These are phyloP conservation scores for Mastigamoeba balamuthi DNA, from an alignment of 78 protist species.

Conservation along the genomic window DNA sequence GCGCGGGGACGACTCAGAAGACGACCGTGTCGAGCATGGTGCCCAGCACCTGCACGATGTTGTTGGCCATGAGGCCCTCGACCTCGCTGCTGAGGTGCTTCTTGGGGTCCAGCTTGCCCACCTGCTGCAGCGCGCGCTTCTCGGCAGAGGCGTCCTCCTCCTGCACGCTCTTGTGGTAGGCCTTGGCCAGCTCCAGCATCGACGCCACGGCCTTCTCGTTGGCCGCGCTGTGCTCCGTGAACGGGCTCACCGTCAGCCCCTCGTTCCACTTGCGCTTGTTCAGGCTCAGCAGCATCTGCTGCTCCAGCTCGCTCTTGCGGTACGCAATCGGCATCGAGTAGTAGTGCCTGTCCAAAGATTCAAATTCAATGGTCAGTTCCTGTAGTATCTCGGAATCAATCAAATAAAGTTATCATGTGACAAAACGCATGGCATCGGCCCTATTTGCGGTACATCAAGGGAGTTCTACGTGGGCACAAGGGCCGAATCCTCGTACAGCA, in stretches of 20 bases:
- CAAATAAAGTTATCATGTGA: no score
- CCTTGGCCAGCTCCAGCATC: conserved; percentile 61
- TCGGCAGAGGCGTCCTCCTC: conserved; percentile 73
- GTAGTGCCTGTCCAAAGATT: conserved; percentile 84
- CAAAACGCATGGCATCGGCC: no score
- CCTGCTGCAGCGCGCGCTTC: conserved; percentile 56
- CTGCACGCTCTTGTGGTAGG: conserved; percentile 68
- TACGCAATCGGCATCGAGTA: conserved; percentile 91
- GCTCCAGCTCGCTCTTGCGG: conserved; percentile 96
- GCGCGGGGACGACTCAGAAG: conserved; percentile 49
- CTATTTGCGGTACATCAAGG: no score
- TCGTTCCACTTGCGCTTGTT: conserved; percentile 88
- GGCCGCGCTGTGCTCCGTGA: conserved; percentile 51
- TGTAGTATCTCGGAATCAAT: no score
- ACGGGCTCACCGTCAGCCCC: conserved; percentile 72
- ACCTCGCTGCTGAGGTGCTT: conserved; percentile 75
- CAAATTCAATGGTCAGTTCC: no score
- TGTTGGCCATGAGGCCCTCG: conserved; percentile 76
- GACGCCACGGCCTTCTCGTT: conserved; percentile 64
- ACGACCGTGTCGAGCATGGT: conserved; percentile 90
- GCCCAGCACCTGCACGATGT: conserved; percentile 88
- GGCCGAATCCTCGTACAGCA: no score
- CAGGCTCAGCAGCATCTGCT: conserved; percentile 89
- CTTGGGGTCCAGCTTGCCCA: conserved; percentile 78
- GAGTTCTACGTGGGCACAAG: no score